These are phyloP conservation scores for Vitis vinifera DNA, from an alignment of 164 flowering plant genomes.

Conservation along the genomic window DNA sequence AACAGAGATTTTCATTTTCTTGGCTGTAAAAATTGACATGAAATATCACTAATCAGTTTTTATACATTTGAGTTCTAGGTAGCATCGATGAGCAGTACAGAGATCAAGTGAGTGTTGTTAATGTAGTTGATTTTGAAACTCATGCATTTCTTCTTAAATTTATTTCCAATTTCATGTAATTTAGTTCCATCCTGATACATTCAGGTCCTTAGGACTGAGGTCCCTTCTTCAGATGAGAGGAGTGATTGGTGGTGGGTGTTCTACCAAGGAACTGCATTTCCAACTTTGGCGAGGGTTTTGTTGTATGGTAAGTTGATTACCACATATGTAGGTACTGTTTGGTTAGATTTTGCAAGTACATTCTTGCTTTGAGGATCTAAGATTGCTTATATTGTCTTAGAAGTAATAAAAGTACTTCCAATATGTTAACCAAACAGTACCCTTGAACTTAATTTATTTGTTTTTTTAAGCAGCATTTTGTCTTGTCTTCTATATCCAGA, in stretches of 20 bases:
- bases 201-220: constrained; percentile 31
- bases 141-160: neutral
- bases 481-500: no score
- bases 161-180: neutral
- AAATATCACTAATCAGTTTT: neutral
- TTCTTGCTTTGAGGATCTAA: no score
- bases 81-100: constrained; percentile 38
- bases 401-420: no score
- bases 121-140: neutral
- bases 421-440: no score
- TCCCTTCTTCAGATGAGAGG: constrained; percentile 42
- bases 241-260: constrained; percentile 54
- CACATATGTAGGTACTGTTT: neutral
- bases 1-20: no score
- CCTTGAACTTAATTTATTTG: no score
- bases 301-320: constrained; percentile 47
- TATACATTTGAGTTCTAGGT: constrained; percentile 35
- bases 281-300: constrained; percentile 62
- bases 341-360: no score
- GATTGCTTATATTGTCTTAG: no score
- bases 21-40: neutral
- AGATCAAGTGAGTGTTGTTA: constrained; percentile 44
- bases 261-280: constrained; percentile 71
- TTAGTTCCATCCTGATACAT: neutral
- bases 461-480: no score